Percentiles rank a stretch among this genome's conserved stretches.
phyloP scores from a whole-genome alignment of 148 eudicot genomes.

The Heliosperma pusillum region DNA sequence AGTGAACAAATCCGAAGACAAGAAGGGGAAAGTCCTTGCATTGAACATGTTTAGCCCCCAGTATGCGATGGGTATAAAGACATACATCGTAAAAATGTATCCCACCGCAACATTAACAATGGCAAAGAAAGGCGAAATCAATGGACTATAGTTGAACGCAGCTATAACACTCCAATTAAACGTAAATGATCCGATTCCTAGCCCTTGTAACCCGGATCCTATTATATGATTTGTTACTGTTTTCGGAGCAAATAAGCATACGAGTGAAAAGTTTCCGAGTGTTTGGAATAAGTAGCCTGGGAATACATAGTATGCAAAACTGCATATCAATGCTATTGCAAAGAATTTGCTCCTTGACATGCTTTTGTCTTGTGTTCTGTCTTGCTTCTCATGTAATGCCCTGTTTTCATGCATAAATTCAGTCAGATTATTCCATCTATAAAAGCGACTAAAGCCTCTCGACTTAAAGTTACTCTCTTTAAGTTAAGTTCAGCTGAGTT shows the following conservation, averaged over 20 bases:
- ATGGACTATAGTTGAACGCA: conserved; percentile 65
- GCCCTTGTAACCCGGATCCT: conserved; percentile 72
- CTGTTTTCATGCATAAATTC: conserved; percentile 27
- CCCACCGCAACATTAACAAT: conserved; percentile 58
- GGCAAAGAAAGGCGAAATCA: conserved; percentile 67
- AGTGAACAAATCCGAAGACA: conserved; percentile 64
- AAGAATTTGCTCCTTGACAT: conserved; percentile 65
- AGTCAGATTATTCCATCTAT: too few relatives aligned
- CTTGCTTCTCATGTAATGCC: conserved; percentile 75
- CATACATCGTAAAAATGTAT: conserved; percentile 42
- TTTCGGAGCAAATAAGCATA: conserved; percentile 59
- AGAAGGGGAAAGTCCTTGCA: conserved; percentile 64
- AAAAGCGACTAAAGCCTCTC: too few relatives aligned
- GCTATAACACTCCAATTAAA: conserved; percentile 76
- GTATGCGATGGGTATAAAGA: conserved; percentile 52
- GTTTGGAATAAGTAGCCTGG: conserved; percentile 74
- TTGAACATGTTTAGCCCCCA: conserved; percentile 61
- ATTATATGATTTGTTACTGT: conserved; percentile 72
- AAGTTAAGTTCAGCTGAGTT: too few relatives aligned
- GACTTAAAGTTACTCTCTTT: too few relatives aligned
- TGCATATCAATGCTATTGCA: conserved; percentile 54
- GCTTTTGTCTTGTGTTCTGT: conserved; percentile 39
- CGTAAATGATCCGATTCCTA: conserved; percentile 63
- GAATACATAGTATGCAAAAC: conserved; percentile 59
- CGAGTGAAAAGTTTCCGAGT: conserved; percentile 54